Conservation (phyloP, 129 eudicot species). For the Rutidosis leptorrhynchoides region DNA sequence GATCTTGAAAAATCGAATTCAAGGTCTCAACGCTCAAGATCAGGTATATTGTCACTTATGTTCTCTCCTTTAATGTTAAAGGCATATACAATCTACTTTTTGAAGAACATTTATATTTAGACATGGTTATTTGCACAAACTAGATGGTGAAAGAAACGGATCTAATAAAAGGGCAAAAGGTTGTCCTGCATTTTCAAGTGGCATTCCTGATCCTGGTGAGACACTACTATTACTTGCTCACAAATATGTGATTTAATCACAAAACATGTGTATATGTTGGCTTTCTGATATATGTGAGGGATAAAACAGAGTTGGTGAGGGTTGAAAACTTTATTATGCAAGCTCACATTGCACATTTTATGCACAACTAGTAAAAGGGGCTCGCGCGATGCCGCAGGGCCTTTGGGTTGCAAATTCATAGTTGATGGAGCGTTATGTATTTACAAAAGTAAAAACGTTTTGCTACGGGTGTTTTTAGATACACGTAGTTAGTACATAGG, state of each 20-base stretch:
- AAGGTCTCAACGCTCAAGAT: conserved; percentile 82
- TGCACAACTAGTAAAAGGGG: no score
- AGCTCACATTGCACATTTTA: conserved; percentile 96
- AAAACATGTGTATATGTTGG: conserved; percentile 23
- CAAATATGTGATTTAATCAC: conserved; percentile 8
- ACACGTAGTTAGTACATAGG: no score
- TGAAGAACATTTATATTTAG: not conserved
- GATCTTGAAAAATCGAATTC: conserved; percentile 97
- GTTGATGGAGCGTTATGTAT: no score
- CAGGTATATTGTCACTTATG: conserved; percentile 40
- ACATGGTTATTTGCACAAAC: conserved; percentile 21
- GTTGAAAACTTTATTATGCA: conserved; percentile 61
- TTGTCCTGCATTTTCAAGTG: conserved; percentile 47
- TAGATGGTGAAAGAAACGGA: conserved; percentile 70
- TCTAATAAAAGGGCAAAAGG: conserved; percentile 79
- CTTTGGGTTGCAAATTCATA: no score
- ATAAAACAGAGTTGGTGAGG: conserved; percentile 45
- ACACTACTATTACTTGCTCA: conserved; percentile 24
- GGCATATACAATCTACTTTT: not conserved
- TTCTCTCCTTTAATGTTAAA: conserved; percentile 1
- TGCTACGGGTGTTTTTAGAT: no score
- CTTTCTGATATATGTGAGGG: conserved; percentile 25
- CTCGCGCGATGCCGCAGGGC: no score
- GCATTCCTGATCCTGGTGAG: conserved; percentile 67
- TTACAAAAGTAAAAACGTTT: no score